These are phyloP conservation scores for Scenedesmus sp. DNA, from an alignment of 163 green algal species.

Conservation along the genomic window DNA sequence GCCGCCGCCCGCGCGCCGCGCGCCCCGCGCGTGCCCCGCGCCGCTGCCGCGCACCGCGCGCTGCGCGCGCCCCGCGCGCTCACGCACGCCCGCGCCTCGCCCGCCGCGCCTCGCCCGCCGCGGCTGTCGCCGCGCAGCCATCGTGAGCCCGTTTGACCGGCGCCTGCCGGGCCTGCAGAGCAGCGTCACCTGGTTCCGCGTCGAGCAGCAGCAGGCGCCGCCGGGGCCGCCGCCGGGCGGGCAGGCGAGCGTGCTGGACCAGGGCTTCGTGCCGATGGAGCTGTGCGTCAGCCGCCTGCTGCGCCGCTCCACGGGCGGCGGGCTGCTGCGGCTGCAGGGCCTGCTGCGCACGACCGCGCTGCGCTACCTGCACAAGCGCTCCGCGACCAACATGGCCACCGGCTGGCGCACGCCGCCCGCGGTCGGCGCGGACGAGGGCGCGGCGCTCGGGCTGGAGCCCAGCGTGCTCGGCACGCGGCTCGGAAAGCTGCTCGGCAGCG, in stretches of 20 bases:
- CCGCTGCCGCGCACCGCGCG: too few relatives aligned
- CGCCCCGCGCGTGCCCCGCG: too few relatives aligned
- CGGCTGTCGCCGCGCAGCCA: too few relatives aligned
- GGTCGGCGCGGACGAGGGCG: too few relatives aligned
- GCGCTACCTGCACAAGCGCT: conserved; percentile 43
- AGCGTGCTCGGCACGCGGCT: conserved; percentile 12
- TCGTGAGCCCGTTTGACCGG: conserved; percentile 73
- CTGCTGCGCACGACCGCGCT: conserved; percentile 9
- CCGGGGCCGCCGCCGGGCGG: neutral
- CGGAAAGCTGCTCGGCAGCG: conserved; percentile 40
- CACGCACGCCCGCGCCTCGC: too few relatives aligned
- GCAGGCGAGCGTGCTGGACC: conserved; percentile 10
- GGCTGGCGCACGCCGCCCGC: conserved; percentile 7
- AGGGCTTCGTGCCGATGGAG: conserved; percentile 35
- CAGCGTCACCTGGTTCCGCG: conserved; percentile 40
- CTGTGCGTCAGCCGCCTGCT: conserved; percentile 27
- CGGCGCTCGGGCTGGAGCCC: too few relatives aligned
- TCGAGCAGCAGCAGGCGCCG: neutral
- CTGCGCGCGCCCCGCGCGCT: too few relatives aligned
- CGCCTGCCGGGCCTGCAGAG: conserved; percentile 28
- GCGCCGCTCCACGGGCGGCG: neutral
- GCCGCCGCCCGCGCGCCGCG: too few relatives aligned
- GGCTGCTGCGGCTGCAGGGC: neutral
- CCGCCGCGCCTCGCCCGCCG: too few relatives aligned
- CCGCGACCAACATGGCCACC: conserved; percentile 21